Conservation (phyloP, 2,329 filamentous ascomycete species). For the Didymella segeticola region DNA sequence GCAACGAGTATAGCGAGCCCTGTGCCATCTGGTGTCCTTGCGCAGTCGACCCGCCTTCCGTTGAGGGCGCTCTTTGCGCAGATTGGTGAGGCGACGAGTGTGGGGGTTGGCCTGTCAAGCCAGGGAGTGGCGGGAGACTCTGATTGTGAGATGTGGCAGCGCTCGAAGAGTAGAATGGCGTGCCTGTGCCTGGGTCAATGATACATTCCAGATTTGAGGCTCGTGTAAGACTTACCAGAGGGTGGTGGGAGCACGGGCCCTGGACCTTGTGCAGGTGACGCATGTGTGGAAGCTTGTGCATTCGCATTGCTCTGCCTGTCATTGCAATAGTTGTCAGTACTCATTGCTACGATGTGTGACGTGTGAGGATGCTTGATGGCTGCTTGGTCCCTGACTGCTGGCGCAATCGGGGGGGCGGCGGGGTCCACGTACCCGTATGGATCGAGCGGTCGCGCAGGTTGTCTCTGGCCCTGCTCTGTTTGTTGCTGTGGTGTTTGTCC, state of each 20-base stretch:
- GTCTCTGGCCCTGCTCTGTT: constrained; percentile 44
- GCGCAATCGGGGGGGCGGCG: constrained; percentile 8
- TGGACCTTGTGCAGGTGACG: constrained; percentile 45
- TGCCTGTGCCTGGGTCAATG: constrained; percentile 35
- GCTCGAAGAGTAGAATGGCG: constrained; percentile 51
- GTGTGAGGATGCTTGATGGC: constrained; percentile 19
- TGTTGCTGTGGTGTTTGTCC: constrained; percentile 50
- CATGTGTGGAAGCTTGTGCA: constrained; percentile 43
- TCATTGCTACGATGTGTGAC: constrained; percentile 17
- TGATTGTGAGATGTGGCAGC: constrained; percentile 48
- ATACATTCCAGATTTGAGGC: constrained; percentile 12
- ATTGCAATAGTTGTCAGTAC: constrained; percentile 27
- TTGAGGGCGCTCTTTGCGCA: constrained; percentile 45
- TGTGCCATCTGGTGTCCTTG: constrained; percentile 45
- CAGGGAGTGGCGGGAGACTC: constrained; percentile 53
- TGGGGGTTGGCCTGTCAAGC: constrained; percentile 53
- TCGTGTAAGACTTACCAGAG: constrained; percentile 40
- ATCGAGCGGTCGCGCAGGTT: constrained; percentile 43
- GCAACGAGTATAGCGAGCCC: constrained; percentile 52
- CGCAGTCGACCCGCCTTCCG: constrained; percentile 44
- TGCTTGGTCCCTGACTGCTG: constrained; percentile 27
- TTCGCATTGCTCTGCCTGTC: constrained; percentile 41
- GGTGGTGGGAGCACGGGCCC: constrained; percentile 50
- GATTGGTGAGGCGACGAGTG: constrained; percentile 50
- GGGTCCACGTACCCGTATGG: constrained; percentile 44